A percentile compares a stretch with the other conserved stretches of the same genome.
phyloP scores from a whole-genome alignment of 495 filamentous ascomycete species.

The Lepidopterella palustris region DNA sequence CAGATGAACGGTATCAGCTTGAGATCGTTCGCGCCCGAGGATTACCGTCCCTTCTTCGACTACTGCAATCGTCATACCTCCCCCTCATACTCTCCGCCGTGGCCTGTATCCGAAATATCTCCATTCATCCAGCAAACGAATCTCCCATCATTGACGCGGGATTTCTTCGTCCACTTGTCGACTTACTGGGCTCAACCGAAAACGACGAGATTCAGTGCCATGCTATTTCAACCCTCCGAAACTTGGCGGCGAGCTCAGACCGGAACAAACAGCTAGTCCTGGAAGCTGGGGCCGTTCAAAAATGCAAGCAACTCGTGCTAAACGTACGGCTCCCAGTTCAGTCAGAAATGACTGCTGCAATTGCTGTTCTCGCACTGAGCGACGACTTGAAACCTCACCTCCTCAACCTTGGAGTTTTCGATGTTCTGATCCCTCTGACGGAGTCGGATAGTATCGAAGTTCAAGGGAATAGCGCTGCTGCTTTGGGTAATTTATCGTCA shows the following conservation, averaged over 20 bases:
- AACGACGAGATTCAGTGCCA: constrained; percentile 99
- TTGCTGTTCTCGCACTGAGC: constrained; percentile 92
- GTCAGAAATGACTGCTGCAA: constrained; percentile 98
- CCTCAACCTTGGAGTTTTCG: constrained; percentile 89
- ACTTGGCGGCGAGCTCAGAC: constrained; percentile 93
- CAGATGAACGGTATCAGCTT: constrained; percentile 96
- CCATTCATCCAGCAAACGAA: constrained; percentile 96
- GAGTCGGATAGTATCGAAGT: constrained; percentile 95
- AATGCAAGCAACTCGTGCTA: constrained; percentile 94
- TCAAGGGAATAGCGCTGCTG: constrained; percentile 95
- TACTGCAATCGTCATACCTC: constrained; percentile 90
- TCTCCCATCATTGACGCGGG: constrained; percentile 99
- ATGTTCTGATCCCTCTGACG: constrained; percentile 91
- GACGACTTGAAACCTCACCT: constrained; percentile 92
- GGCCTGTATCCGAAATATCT: constrained; percentile 97
- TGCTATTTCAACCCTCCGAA: constrained; percentile 92
- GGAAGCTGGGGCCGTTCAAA: constrained; percentile 93
- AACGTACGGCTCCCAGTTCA: constrained; percentile 91
- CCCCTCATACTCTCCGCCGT: constrained; percentile 95
- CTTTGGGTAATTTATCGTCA: constrained; percentile 88
- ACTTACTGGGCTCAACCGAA: constrained; percentile 87
- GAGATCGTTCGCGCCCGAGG: constrained; percentile 90
- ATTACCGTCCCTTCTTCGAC: constrained; percentile 72
- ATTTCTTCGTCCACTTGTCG: constrained; percentile 87
- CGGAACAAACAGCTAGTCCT: constrained; percentile 93